Conservation (phyloP, 2,329 filamentous ascomycete species). For the Claviceps quebecensis region DNA sequence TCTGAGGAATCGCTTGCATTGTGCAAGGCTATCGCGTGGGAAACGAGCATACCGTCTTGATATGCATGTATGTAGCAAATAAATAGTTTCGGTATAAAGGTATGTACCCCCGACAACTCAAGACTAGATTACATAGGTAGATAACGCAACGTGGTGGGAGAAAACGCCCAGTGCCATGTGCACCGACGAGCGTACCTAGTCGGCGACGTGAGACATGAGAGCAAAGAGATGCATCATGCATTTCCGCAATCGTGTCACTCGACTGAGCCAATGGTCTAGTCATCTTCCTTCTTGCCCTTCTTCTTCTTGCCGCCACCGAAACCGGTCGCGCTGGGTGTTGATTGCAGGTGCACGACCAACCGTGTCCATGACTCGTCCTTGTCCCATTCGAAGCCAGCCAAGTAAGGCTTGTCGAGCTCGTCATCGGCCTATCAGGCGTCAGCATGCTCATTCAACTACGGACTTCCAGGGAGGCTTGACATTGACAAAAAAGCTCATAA, state of each 20-base stretch:
- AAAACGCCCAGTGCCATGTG: no score
- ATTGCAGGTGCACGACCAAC: constrained; percentile 74
- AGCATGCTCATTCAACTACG: not conserved
- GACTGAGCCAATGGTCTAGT: constrained; percentile 14
- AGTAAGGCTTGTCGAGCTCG: constrained; percentile 74
- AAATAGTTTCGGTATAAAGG: no score
- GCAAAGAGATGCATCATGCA: constrained; percentile 12
- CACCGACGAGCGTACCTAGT: not conserved
- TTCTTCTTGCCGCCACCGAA: constrained; percentile 43
- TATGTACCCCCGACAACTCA: no score
- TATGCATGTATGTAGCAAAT: not conserved
- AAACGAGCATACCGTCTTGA: not conserved
- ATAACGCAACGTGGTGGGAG: no score
- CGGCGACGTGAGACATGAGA: not conserved
- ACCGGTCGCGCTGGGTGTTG: constrained; percentile 43
- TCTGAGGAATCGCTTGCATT: not conserved
- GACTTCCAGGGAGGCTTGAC: no score
- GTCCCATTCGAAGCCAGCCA: constrained; percentile 94
- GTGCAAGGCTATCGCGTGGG: not conserved
- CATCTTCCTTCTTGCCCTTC: constrained; percentile 54
- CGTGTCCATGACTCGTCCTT: constrained; percentile 81
- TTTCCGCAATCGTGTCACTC: constrained; percentile 10
- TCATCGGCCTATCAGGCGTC: constrained; percentile 58
- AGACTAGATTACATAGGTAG: no score
- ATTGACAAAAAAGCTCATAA: no score